Percentiles rank a stretch among this genome's conserved stretches.
Conservation (phyloP, 2,329 filamentous ascomycete species). For the Polychaeton citri region DNA sequence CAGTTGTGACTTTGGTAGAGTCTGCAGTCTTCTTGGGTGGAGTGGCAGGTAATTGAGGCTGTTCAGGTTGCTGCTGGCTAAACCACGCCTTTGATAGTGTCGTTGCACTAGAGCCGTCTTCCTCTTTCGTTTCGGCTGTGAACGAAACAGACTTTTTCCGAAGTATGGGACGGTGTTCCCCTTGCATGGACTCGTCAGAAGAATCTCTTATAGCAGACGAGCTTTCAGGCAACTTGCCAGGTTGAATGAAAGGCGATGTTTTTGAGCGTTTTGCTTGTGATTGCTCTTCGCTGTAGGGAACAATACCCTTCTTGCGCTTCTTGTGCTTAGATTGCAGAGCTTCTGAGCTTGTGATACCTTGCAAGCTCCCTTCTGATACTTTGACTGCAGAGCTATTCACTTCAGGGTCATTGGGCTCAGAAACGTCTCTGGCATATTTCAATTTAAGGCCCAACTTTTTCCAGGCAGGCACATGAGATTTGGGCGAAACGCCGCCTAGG, state of each 20-base stretch:
- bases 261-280: background rate
- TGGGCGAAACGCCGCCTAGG: no score
- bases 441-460: slow-evolving; percentile 47
- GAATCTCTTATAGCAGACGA: background rate
- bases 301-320: background rate
- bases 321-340: no score
- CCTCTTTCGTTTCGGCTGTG: slow-evolving; percentile 46
- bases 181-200: slow-evolving; percentile 1
- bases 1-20: background rate
- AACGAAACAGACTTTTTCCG: slow-evolving; percentile 49
- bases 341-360: background rate
- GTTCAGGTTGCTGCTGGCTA: background rate
- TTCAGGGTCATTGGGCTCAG: slow-evolving; percentile 1
- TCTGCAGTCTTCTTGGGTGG: slow-evolving; percentile 4
- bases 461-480: slow-evolving; percentile 39
- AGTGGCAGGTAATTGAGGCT: slow-evolving; percentile 1
- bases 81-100: slow-evolving; percentile 39
- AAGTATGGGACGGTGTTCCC: slow-evolving; percentile 7
- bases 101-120: slow-evolving; percentile 42
- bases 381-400: background rate
- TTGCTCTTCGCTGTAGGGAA: background rate
- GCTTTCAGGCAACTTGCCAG: background rate
- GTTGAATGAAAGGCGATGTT: background rate
- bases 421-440: slow-evolving; percentile 35
- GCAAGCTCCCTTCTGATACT: no score